Evolutionary conservation across 73 alveolate genomes (phyloP).

Genomic region (Stentor coeruleus): DNA sequence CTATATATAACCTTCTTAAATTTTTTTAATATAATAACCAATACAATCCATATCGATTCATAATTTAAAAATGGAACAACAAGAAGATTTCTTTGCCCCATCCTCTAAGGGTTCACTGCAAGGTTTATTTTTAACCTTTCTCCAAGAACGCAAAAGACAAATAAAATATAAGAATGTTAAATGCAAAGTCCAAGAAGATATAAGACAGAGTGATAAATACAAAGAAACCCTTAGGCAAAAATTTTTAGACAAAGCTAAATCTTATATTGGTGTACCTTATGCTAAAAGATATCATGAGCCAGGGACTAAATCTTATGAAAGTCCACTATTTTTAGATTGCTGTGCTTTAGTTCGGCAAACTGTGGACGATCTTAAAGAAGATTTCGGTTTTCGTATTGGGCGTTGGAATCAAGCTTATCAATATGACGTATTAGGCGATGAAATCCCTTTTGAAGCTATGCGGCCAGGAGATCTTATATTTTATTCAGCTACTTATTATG

Average conservation of each 20-base stretch:
- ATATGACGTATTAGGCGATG: constrained; percentile 59
- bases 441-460: constrained; percentile 44
- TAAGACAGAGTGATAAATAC: not conserved
- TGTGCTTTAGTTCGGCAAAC: constrained; percentile 84
- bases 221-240: constrained; percentile 62
- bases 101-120: not conserved
- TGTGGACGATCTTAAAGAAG: constrained; percentile 73
- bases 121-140: not conserved
- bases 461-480: constrained; percentile 91
- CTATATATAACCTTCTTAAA: too few species aligned
- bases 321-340: constrained; percentile 70
- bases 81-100: not conserved
- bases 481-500: constrained; percentile 80
- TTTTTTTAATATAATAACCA: too few species aligned
- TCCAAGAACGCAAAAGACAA: not conserved
- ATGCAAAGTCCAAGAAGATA: not conserved
- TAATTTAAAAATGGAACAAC: constrained; percentile 3
- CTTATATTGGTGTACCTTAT: constrained; percentile 91
- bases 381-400: constrained; percentile 90
- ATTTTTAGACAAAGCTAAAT: constrained; percentile 73
- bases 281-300: constrained; percentile 63
- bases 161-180: not conserved
- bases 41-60: too few species aligned
- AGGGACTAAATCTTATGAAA: constrained; percentile 45
- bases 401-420: constrained; percentile 95